phyloP scores from a whole-genome alignment of 768 basidiomycete genomes.

The Lentinula sp. region DNA sequence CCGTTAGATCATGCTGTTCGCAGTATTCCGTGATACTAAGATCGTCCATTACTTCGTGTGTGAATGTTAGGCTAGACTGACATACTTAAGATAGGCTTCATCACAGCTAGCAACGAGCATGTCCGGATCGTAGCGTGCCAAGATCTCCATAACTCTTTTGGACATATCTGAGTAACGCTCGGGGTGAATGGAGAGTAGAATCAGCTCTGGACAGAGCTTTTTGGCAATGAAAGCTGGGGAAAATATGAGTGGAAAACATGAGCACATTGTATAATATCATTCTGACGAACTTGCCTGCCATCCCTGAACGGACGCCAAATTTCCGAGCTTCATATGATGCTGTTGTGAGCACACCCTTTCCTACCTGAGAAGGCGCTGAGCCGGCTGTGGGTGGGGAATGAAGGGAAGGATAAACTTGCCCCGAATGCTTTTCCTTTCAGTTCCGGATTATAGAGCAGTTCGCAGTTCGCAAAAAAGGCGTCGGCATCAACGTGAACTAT shows the following conservation, averaged over 20 bases:
- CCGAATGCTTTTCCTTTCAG: conserved; percentile 72
- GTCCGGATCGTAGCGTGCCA: conserved; percentile 66
- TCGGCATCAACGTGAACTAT: conserved; percentile 98
- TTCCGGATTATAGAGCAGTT: conserved; percentile 57
- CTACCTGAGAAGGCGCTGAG: conserved; percentile 38
- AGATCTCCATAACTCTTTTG: conserved; percentile 61
- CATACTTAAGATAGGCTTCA: conserved; percentile 88
- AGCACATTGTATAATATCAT: background rate
- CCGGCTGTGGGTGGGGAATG: background rate
- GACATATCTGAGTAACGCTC: conserved; percentile 68
- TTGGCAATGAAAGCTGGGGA: conserved; percentile 79
- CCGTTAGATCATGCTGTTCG: conserved; percentile 50
- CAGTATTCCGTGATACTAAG: conserved; percentile 82
- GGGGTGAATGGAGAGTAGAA: conserved; percentile 38
- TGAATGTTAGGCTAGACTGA: conserved; percentile 6
- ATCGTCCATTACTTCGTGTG: background rate
- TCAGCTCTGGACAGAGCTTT: conserved; percentile 88
- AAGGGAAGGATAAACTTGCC: conserved; percentile 27
- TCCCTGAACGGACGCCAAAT: conserved; percentile 88
- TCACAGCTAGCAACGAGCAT: conserved; percentile 79
- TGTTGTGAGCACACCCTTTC: conserved; percentile 78
- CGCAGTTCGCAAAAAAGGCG: conserved; percentile 84
- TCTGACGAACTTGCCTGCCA: conserved; percentile 63
- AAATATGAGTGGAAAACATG: background rate
- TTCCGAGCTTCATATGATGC: conserved; percentile 92